Evolutionary conservation across 148 eudicot species (phyloP).

Genomic region (Agrostemma githago): DNA sequence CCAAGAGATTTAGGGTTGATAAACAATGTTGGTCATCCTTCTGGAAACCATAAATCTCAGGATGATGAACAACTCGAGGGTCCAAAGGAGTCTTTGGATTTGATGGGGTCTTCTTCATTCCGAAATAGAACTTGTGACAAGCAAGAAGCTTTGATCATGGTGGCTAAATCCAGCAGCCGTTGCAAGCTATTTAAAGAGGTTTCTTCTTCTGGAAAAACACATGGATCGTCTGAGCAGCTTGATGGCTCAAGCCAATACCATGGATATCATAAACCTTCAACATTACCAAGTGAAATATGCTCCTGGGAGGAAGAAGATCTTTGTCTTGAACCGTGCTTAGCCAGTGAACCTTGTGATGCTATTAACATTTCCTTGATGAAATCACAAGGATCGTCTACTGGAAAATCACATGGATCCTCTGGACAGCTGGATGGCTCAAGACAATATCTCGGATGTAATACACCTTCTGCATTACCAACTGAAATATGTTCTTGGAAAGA

Average conservation of each 20-base stretch:
- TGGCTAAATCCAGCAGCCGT: slow-evolving; percentile 14
- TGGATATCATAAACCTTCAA: slow-evolving; percentile 14
- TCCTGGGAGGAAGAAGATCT: background rate
- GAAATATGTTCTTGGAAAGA: slow-evolving; percentile 6
- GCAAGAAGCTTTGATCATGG: slow-evolving; percentile 5
- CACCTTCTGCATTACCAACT: slow-evolving; percentile 14
- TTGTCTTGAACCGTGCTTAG: slow-evolving; percentile 20
- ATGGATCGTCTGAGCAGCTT: slow-evolving; percentile 13
- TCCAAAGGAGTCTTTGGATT: slow-evolving; percentile 7
- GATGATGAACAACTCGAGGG: slow-evolving; percentile 17
- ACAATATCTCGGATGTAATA: slow-evolving; percentile 6
- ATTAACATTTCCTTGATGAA: slow-evolving; percentile 3
- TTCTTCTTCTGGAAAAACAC: background rate
- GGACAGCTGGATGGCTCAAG: slow-evolving; percentile 16
- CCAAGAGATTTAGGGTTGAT: slow-evolving; percentile 22
- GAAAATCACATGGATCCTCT: background rate
- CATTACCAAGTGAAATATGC: slow-evolving; percentile 8
- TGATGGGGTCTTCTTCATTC: slow-evolving; percentile 15
- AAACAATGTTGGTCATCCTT: slow-evolving; percentile 21
- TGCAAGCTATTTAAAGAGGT: slow-evolving; percentile 6
- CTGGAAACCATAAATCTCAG: slow-evolving; percentile 7
- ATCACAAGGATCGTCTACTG: slow-evolving; percentile 3
- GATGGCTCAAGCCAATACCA: slow-evolving; percentile 9
- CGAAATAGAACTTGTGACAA: slow-evolving; percentile 4
- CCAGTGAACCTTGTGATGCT: slow-evolving; percentile 22